Conservation (phyloP, 2,329 filamentous ascomycete genomes). For the Scedosporium aurantiacum region DNA sequence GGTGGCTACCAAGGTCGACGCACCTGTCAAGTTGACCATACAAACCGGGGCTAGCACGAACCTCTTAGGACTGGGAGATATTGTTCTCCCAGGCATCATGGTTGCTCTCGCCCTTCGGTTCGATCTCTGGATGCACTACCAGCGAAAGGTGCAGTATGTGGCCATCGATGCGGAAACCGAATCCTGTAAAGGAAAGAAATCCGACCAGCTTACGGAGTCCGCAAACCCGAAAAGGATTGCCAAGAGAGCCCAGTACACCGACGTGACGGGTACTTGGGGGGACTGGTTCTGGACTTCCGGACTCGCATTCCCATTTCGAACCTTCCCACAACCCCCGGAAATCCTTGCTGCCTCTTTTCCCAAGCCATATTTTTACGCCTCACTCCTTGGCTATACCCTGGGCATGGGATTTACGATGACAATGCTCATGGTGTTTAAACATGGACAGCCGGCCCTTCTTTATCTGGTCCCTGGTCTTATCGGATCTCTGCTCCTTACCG, state of each 20-base stretch:
- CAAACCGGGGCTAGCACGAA: constrained; percentile 52
- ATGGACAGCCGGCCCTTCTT: constrained; percentile 80
- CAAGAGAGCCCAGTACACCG: constrained; percentile 14
- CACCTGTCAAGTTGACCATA: constrained; percentile 86
- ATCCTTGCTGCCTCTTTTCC: constrained; percentile 41
- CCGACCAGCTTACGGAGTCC: constrained; percentile 12
- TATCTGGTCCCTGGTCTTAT: constrained; percentile 87
- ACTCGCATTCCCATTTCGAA: neutral
- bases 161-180: constrained; percentile 23
- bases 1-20: constrained; percentile 79
- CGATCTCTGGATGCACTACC: constrained; percentile 77
- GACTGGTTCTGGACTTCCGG: constrained; percentile 65
- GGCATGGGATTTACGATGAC: constrained; percentile 69
- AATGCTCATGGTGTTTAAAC: constrained; percentile 66
- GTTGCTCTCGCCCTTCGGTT: constrained; percentile 83
- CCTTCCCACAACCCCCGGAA: neutral
- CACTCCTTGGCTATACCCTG: constrained; percentile 62
- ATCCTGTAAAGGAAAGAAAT: constrained; percentile 9
- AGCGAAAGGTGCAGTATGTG: constrained; percentile 47
- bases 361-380: constrained; percentile 77
- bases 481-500: constrained; percentile 63
- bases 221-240: constrained; percentile 21
- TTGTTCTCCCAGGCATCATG: constrained; percentile 85
- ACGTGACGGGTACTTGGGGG: constrained; percentile 50
- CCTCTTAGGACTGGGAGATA: constrained; percentile 90